Evolutionary conservation across 1,139 yeast species (phyloP).

Genomic region (Candida buenavistaensis): DNA sequence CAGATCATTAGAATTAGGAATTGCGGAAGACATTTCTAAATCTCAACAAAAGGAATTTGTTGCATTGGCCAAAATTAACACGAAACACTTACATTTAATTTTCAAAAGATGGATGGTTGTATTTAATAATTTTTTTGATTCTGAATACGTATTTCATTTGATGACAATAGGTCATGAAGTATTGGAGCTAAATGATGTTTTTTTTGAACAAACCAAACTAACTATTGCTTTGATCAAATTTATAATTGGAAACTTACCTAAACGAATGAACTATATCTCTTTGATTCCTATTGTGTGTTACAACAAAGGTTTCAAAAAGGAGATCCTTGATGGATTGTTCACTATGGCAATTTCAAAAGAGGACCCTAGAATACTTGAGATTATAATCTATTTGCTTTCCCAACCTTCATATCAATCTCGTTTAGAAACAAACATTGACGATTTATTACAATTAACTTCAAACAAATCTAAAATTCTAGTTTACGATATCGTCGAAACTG

Average conservation of each 20-base stretch:
- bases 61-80: conserved; percentile 17
- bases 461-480: conserved; percentile 17
- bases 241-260: conserved; percentile 11
- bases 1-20: conserved; percentile 48
- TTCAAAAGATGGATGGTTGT: conserved; percentile 60
- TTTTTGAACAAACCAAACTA: conserved; percentile 48
- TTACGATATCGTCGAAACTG: conserved; percentile 19
- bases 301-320: conserved; percentile 39
- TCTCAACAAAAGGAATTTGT: conserved; percentile 25
- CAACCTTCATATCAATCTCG: conserved; percentile 54
- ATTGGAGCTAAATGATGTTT: conserved; percentile 9
- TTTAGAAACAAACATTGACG: conserved; percentile 43
- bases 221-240: conserved; percentile 26
- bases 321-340: conserved; percentile 34
- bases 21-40: conserved; percentile 18
- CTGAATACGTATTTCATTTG: conserved; percentile 12
- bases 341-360: conserved; percentile 12
- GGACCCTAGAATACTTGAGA: conserved; percentile 13
- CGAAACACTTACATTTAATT: conserved; percentile 21
- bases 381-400: conserved; percentile 36
- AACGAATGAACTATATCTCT: conserved; percentile 8
- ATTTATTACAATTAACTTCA: conserved; percentile 22
- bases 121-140: conserved; percentile 35
- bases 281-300: conserved; percentile 53
- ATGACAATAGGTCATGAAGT: conserved; percentile 5